phyloP scores from a whole-genome alignment of 208 protist species.

The Acanthamoeba triangularis region DNA sequence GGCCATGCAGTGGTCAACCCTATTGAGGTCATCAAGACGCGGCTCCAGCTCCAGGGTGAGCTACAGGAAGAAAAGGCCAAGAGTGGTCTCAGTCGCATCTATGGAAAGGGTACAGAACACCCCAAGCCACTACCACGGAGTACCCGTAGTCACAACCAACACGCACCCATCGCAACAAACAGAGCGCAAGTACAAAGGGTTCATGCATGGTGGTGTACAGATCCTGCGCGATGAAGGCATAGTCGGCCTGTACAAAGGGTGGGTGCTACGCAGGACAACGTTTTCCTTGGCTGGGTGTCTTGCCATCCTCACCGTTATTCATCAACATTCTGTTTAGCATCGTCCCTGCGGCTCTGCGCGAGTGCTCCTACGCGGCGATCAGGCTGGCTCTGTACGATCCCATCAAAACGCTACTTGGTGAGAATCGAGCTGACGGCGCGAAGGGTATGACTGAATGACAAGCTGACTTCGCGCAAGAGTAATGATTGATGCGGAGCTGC shows the following conservation, averaged over 20 bases:
- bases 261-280: background rate
- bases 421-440: background rate
- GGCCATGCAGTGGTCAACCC: slow-evolving; percentile 12
- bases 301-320: background rate
- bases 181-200: slow-evolving; percentile 65
- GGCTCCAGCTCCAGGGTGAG: slow-evolving; percentile 62
- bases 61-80: background rate
- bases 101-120: slow-evolving; percentile 24
- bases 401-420: slow-evolving; percentile 25
- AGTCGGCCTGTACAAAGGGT: slow-evolving; percentile 46
- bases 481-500: background rate
- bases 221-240: slow-evolving; percentile 20
- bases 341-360: slow-evolving; percentile 16
- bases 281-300: background rate
- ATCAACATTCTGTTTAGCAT: background rate
- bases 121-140: background rate
- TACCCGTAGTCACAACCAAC: background rate
- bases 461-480: background rate
- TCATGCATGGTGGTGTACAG: slow-evolving; percentile 24
- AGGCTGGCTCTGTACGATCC: slow-evolving; percentile 53
- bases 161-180: background rate
- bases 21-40: slow-evolving; percentile 63
- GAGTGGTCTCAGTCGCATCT: slow-evolving; percentile 35
- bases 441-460: background rate
- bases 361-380: slow-evolving; percentile 57